Evolutionary conservation across 352 stramenopile genomes (phyloP).

Genomic region (Blastocystis sp.): DNA sequence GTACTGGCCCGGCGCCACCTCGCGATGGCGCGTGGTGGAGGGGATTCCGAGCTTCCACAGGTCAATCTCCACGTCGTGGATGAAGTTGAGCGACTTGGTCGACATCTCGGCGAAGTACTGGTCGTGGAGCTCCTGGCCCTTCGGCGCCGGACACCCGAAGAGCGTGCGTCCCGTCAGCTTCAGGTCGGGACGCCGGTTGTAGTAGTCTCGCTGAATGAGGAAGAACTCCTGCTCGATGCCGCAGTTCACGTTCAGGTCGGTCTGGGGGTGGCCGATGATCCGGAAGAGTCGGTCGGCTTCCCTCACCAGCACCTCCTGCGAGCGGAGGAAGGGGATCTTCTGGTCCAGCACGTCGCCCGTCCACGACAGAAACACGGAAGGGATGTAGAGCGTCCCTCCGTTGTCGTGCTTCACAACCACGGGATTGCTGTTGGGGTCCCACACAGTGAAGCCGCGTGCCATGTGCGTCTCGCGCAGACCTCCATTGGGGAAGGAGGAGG

Average conservation of each 20-base stretch:
- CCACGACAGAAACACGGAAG: conserved; percentile 69
- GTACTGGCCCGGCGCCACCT: conserved; percentile 75
- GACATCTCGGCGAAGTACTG: conserved; percentile 73
- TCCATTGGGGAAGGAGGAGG: conserved; percentile 74
- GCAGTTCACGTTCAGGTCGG: conserved; percentile 68
- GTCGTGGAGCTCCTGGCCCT: conserved; percentile 74
- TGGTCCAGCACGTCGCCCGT: conserved; percentile 72
- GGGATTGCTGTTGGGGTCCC: conserved; percentile 64
- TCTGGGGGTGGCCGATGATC: conserved; percentile 66
- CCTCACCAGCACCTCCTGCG: conserved; percentile 67
- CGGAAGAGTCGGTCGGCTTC: conserved; percentile 66
- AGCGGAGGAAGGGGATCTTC: conserved; percentile 73
- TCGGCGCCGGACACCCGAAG: conserved; percentile 69
- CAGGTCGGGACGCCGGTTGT: conserved; percentile 69
- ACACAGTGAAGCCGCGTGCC: conserved; percentile 69
- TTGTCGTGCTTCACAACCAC: conserved; percentile 62
- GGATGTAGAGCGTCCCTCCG: conserved; percentile 74
- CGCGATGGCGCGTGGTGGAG: conserved; percentile 71
- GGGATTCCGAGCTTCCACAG: conserved; percentile 67
- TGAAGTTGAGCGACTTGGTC: conserved; percentile 67
- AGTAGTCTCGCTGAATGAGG: conserved; percentile 70
- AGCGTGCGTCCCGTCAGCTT: conserved; percentile 71
- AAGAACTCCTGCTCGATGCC: conserved; percentile 79
- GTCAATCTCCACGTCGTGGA: conserved; percentile 74
- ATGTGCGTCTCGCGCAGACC: conserved; percentile 70